These are phyloP conservation scores for Beauveria sp. DNA, from an alignment of 2,329 filamentous ascomycete genomes.

Conservation along the genomic window DNA sequence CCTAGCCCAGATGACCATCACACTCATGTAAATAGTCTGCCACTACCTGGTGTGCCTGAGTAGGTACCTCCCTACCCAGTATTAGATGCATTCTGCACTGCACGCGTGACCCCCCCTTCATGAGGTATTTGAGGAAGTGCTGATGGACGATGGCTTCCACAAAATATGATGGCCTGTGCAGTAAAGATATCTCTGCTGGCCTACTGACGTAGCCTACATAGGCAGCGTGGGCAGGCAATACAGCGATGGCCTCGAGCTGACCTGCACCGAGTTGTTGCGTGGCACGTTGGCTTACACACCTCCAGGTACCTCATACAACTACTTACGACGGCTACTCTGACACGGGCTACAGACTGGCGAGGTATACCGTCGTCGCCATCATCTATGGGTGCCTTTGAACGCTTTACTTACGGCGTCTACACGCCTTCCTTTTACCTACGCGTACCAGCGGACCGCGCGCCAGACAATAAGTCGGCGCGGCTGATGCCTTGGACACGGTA, in stretches of 20 bases:
- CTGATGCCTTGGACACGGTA: constrained; percentile 15
- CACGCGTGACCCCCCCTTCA: too few species aligned
- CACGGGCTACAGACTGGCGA: neutral
- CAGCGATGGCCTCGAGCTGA: neutral
- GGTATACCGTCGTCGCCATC: constrained; percentile 4
- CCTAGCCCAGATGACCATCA: too few species aligned
- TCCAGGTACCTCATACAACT: neutral
- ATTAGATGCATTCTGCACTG: too few species aligned
- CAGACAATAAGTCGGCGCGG: constrained; percentile 15
- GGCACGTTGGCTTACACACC: neutral
- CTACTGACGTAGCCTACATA: too few species aligned
- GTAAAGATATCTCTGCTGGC: too few species aligned
- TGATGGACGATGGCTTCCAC: too few species aligned
- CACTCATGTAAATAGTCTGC: too few species aligned
- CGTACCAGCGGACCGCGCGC: constrained; percentile 19
- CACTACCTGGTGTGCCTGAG: too few species aligned
- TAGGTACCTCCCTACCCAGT: too few species aligned
- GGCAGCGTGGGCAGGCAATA: too few species aligned
- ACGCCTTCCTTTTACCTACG: constrained; percentile 16
- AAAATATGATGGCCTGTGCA: too few species aligned
- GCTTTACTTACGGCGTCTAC: constrained; percentile 18
- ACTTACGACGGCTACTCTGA: neutral
- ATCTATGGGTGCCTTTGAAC: constrained; percentile 17
- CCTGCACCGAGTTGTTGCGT: neutral
- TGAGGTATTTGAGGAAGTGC: too few species aligned